Evolutionary conservation across 225 moss, liverwort and hornwort species (phyloP), one percentile per base, ranked within the genome.

Genomic region (Bryum argenteum): DNA sequence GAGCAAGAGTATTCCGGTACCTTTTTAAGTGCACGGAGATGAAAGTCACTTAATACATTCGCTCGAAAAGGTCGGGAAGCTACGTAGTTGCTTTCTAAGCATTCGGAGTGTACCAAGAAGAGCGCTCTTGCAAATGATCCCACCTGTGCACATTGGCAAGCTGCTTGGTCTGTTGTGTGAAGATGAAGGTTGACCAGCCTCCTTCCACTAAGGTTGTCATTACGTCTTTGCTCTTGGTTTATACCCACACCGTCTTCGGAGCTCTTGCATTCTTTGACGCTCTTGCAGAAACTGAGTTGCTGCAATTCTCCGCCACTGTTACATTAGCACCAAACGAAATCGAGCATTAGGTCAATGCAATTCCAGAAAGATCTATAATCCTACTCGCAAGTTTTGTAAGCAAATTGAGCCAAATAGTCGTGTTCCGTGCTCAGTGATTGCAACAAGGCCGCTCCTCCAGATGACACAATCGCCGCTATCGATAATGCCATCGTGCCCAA

Each of bases 31-130:
- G n/a, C n/a, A n/a, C n/a, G n/a, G n/a, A n/a, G 61, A 42, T 22
- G 39, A 38, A 33, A 52, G 44, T n/a, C 39, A 65, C 90, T 76
- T 88, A 97, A 93, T 81, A 93, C 96, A 71, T 97, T 97, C n/a
- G 93, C 96, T 78, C 91, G 89, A 71, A 97, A 97, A 44, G 96
- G 93, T 63, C 96, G 89, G 42, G 94, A 94, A 54, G 89, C 85
- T 59, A 93, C 87, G 69, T 92, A 91, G 50, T 80, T 76, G 71
- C 86, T 90, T 71, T 85, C 73, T 60, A 90, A 71, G 84, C 90
- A 97, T 80, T 97, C 96, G 9, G 90, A 97, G 71, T 97, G 96
- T 20, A 94, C 85, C 81, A 97, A 80, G 78, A 97, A 94, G 69
- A 97, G 77, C 63, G 90, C 93, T 76, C 93, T 78, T 11, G 93